Percentiles rank a stretch among this genome's conserved stretches.
Conservation (phyloP, 208 protist species). For the Trypanosoma lewisi region DNA sequence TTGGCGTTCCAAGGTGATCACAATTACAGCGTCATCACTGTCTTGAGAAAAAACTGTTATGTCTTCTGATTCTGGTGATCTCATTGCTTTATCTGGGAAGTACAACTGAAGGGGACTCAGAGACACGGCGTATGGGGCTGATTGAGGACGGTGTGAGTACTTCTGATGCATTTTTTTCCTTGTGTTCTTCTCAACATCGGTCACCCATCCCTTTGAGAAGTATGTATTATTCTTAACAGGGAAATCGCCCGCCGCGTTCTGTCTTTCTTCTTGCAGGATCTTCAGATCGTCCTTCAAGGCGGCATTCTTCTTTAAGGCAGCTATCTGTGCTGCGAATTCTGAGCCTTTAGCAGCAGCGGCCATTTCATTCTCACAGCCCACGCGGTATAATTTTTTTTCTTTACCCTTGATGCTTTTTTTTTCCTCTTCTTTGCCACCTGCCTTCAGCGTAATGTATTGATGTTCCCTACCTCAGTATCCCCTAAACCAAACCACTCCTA, state of each 20-base stretch:
- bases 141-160: background rate
- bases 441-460: too few relatives aligned
- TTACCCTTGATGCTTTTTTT: too few relatives aligned
- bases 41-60: too few relatives aligned
- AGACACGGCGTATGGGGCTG: background rate
- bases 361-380: too few relatives aligned
- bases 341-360: too few relatives aligned
- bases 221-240: background rate
- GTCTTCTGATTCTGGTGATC: background rate
- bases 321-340: too few relatives aligned
- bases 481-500: background rate
- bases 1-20: background rate
- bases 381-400: too few relatives aligned
- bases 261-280: background rate
- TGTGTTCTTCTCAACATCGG: background rate
- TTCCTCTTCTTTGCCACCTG: background rate
- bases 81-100: background rate
- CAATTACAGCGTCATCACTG: background rate
- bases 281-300: too few relatives aligned
- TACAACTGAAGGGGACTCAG: background rate
- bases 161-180: background rate
- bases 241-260: background rate
- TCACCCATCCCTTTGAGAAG: background rate
- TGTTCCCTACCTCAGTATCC: too few relatives aligned
- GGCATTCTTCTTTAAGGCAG: too few relatives aligned